These are phyloP conservation scores for Erigeron canadensis DNA, from an alignment of 129 eudicot species.

Conservation along the genomic window DNA sequence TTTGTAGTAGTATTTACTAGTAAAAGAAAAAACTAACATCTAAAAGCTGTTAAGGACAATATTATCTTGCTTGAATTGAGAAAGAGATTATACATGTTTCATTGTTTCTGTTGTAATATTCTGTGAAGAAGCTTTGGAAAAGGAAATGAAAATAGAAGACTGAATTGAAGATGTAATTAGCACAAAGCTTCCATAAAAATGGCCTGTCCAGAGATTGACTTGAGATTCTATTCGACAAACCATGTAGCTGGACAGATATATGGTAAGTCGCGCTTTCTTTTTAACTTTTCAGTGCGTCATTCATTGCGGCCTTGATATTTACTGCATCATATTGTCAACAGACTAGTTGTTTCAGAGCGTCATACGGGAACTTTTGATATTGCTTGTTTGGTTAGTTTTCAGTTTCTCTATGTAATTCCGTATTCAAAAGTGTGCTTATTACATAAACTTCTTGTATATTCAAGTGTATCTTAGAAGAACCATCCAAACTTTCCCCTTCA, in stretches of 20 bases:
- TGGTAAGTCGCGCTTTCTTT: constrained; percentile 25
- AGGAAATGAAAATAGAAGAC: neutral
- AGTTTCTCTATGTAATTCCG: neutral
- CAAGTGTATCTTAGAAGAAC: too few relatives aligned
- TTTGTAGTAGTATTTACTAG: neutral
- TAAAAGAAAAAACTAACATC: neutral
- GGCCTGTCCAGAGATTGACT: neutral
- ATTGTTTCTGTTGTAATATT: neutral
- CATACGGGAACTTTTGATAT: neutral
- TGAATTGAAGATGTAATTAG: neutral
- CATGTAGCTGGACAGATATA: constrained; percentile 14
- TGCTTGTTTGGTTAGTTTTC: neutral
- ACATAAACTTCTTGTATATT: too few relatives aligned
- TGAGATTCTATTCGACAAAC: constrained; percentile 14
- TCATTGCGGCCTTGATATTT: neutral
- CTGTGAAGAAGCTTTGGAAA: neutral
- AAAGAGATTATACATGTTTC: constrained; percentile 1
- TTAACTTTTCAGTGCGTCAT: neutral
- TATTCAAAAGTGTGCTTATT: too few relatives aligned
- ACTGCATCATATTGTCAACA: neutral
- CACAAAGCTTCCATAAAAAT: constrained; percentile 1
- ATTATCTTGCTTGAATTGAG: neutral
- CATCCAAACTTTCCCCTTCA: too few relatives aligned
- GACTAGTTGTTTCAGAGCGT: neutral
- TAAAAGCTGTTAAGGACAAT: neutral